Evolutionary conservation across 441 rosid species (phyloP), one percentile per base, ranked within the genome.

Genomic region (Erodium trifolium): DNA sequence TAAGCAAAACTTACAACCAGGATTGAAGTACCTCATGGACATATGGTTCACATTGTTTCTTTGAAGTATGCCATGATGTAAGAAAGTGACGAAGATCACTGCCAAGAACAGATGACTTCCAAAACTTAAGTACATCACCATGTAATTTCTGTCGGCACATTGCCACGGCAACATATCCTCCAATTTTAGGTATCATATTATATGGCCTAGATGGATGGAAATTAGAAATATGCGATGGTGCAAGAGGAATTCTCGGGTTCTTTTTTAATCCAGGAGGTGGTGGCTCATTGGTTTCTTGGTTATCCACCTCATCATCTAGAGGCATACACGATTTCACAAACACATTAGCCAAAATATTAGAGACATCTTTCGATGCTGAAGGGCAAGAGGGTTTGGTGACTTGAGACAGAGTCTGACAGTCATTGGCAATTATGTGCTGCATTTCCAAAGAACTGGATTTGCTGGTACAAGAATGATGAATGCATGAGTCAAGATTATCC

Each of bases 141-240:
- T 87, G 93, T 84, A 95, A 80, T 81, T 84, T 88, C 81, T 89
- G 93, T 79, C 96, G 85, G 80, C 85, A 89, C 78, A 92, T 51
- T 76, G 99, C 97, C 72, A 66, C 74, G 78, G 89, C 79, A 76
- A 87, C 81, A 75, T 84, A 87, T 73, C 73, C 85, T 81, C 76
- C 84, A 70, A 88, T 81, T 81, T 82, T 84, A 64, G 82, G 75
- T 72, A 68, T 64, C 39, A 76, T 49, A 73, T 84, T 87, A 68
- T 75, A 74, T 4, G 79, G 73, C 75, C 77, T 74, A 60, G 79
- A 69, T 69, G 84, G 88, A 73, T 51, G 78, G 74, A 82, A 79
- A 71, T 81, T 84, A 77, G 71, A 67, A 19, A 53, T 3, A 57
- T 69, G 63, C 63, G 86, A 79, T 37, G 86, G 83, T 66, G 78